Conservation (phyloP, 345 rosid species). For the Camelina laxa region DNA sequence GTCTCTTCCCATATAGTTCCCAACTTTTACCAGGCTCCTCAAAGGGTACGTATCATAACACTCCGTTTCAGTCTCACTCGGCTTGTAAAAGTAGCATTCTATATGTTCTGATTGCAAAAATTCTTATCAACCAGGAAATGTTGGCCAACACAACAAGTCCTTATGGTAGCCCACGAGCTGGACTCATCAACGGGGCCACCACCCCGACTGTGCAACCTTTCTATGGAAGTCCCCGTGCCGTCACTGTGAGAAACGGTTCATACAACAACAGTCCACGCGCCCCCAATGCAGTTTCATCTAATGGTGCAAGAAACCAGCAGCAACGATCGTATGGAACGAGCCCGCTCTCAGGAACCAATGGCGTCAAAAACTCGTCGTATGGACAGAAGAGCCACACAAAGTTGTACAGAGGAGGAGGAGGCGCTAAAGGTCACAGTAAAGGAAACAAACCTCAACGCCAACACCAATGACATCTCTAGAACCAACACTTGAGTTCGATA, state of each 20-base stretch:
- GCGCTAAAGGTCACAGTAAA: slow-evolving; percentile 29
- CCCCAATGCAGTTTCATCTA: not conserved
- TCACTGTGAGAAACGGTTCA: slow-evolving; percentile 21
- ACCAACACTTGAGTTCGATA: not conserved
- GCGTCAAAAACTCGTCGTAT: slow-evolving; percentile 24
- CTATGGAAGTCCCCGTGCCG: slow-evolving; percentile 35
- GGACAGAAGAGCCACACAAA: slow-evolving; percentile 39
- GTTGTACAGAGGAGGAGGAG: slow-evolving; percentile 39
- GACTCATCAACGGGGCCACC: slow-evolving; percentile 10
- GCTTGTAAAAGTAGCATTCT: not conserved
- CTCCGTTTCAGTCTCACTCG: not conserved
- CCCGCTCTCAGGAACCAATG: slow-evolving; percentile 37
- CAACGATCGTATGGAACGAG: slow-evolving; percentile 39
- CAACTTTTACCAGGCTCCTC: slow-evolving; percentile 48
- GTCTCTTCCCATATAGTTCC: slow-evolving; percentile 47
- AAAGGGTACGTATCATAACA: slow-evolving; percentile 49
- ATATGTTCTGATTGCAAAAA: slow-evolving; percentile 13
- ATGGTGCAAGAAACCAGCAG: slow-evolving; percentile 41
- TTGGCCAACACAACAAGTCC: slow-evolving; percentile 37
- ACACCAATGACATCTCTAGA: slow-evolving; percentile 28
- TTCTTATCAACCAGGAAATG: slow-evolving; percentile 26
- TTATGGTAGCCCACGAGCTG: slow-evolving; percentile 36
- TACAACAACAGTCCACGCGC: slow-evolving; percentile 25
- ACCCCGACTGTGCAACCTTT: slow-evolving; percentile 20
- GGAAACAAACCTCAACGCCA: slow-evolving; percentile 40